Percentiles rank a stretch among this genome's conserved stretches.
phyloP scores from a whole-genome alignment of 345 rosid genomes.

The Xanthoceras sorbifolium region DNA sequence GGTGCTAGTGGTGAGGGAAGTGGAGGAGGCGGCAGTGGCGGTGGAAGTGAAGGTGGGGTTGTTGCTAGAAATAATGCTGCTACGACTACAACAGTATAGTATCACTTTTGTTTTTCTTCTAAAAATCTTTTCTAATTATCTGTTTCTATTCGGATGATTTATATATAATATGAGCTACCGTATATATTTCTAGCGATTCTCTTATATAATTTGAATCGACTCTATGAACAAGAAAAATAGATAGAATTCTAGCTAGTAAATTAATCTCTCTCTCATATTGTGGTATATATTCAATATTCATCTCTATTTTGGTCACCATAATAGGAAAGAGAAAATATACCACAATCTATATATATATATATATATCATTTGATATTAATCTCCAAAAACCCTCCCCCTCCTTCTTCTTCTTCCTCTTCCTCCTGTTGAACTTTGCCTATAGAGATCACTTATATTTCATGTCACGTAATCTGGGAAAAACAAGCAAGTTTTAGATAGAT shows the following conservation, averaged over 20 bases:
- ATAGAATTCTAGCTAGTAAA: slow-evolving; percentile 15
- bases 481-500: background rate
- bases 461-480: background rate
- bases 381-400: too few relatives aligned
- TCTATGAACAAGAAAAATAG: slow-evolving; percentile 25
- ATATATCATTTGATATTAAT: too few relatives aligned
- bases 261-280: slow-evolving; percentile 1
- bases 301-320: too few relatives aligned
- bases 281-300: too few relatives aligned
- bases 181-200: slow-evolving; percentile 18
- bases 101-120: background rate
- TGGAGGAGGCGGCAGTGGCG: slow-evolving; percentile 12
- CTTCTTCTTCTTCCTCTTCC: background rate
- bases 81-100: slow-evolving; percentile 33
- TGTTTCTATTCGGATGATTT: slow-evolving; percentile 17
- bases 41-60: slow-evolving; percentile 6
- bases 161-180: slow-evolving; percentile 16
- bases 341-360: too few relatives aligned
- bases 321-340: too few relatives aligned
- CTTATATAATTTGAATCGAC: slow-evolving; percentile 11
- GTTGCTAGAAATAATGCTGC: slow-evolving; percentile 17
- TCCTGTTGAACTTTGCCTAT: too few relatives aligned
- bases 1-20: slow-evolving; percentile 7
- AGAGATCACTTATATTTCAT: background rate
- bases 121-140: background rate